Evolutionary conservation across 257 asterid species (phyloP), one percentile per base, ranked within the genome.

Genomic region (Linderniella brevidens): DNA sequence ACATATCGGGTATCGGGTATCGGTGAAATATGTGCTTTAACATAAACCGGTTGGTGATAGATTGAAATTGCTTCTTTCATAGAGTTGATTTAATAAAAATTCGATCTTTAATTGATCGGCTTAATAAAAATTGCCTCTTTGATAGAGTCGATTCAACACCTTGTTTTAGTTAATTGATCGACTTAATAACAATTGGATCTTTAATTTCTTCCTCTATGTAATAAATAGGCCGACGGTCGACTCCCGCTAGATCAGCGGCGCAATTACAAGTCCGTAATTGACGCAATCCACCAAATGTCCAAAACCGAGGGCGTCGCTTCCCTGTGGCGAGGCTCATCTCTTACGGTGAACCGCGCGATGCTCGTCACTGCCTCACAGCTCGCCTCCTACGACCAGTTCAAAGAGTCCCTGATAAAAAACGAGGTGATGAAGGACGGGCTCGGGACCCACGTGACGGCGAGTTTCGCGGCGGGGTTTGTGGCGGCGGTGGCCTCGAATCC

Each of bases 401-500:
- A 46, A 35, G 51, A 46, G 32, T 17, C 35, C 14, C 19, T 46
- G n/a, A 29, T 46, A 11, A 35, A 17, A 4, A 46, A 17, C 35
- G 51, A 46, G 1, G 10, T 46, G 29, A 46, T 46, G 51, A 46
- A 46, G 11, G 51, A 46, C 51, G 51, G 51, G 32, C 51, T 46
- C 3, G 51, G 51, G 51, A 46, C 51, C 9, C 51, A 46, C 51
- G 51, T 46, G 3, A 46, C 51, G 9, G 51, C 51, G 9, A 46
- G 51, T 35, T 46, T 46, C 35, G 51, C 51, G 32, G 51, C 51
- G 1, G 51, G 51, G 13, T 46, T 46, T 32, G 51, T 46, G 51
- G 51, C 51, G 51, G 51, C 51, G 19, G 51, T 46, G 51, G 51
- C 25, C 5, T 46, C 51, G 13, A 46, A 46, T 9, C 51, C 51